Evolutionary conservation across 805 yeast genomes (phyloP), one percentile per base, ranked within the genome.

Genomic region (Lipomyces japonicus): DNA sequence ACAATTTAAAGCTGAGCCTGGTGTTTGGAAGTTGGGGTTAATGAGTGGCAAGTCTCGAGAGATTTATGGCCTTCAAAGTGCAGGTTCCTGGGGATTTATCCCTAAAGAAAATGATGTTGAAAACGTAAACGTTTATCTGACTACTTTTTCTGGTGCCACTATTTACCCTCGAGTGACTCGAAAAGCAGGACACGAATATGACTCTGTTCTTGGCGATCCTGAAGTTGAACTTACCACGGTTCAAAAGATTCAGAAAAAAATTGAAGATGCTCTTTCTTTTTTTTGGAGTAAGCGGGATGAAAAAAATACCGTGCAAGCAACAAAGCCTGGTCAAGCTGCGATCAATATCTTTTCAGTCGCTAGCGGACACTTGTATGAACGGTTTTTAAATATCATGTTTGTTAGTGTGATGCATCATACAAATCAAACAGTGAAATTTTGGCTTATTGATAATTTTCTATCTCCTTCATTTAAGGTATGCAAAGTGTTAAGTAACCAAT

Each of bases 371-470:
- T 66, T 81, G 34, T 86, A 87, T 64, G 95, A 87, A 63, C 70
- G 87, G 53, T 76, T 87, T 42, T 60, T 84, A 50, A 74, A 83
- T 14, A 83, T 84, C n/a, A 87, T 87, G 95, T 82, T 82, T 46
- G 79, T 79, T 0, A 84, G 93, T 2, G 90, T 86, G 1, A 79
- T 78, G 77, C 70, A 71, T 24, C 80, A 83, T 57, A 78, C 88
- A 2, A 70, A 79, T 1, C 79, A 78, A 44, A 71, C 81, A 0
- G 82, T 87, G 24, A 86, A 83, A 63, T 86, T 90, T 64, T 89
- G 96, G 97, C 69, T 91, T 12, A 74, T 89, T 53, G 95, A 87
- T 57, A 84, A 86, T 65, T 87, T 79, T 62, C 71, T 87, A 73
- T 82, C 95, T 22, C 82, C 89, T 35, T 69, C 78, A 2, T 80